Evolutionary conservation across 1,284 basidiomycete species (phyloP).

Genomic region (Naganishia sp.): DNA sequence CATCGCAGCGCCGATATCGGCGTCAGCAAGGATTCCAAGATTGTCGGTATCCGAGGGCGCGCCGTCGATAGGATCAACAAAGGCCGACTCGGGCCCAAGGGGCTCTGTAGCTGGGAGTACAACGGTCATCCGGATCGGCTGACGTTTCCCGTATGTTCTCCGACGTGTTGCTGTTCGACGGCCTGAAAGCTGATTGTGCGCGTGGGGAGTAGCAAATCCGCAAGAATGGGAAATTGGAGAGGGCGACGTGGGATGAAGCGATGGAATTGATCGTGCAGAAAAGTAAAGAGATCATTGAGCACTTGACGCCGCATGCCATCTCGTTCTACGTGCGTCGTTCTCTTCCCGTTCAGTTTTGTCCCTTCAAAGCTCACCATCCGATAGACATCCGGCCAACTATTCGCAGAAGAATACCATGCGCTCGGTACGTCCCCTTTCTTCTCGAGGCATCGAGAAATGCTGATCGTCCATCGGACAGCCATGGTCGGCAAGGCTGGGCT

Average conservation of each 20-base stretch:
- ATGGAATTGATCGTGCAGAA: slow-evolving; percentile 32
- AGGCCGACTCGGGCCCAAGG: slow-evolving; percentile 33
- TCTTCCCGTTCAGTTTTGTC: background rate
- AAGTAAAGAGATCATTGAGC: slow-evolving; percentile 30
- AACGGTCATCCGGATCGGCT: slow-evolving; percentile 31
- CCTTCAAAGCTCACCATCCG: too few species aligned
- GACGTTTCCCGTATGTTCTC: slow-evolving; percentile 21
- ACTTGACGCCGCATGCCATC: slow-evolving; percentile 32
- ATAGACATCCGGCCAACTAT: slow-evolving; percentile 32
- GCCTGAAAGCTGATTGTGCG: background rate
- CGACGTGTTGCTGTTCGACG: background rate
- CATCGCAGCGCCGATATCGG: slow-evolving; percentile 30
- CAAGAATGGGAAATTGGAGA: slow-evolving; percentile 30
- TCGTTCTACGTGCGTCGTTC: slow-evolving; percentile 27
- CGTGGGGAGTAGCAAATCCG: slow-evolving; percentile 24
- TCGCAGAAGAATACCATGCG: slow-evolving; percentile 33
- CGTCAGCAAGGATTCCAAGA: slow-evolving; percentile 33
- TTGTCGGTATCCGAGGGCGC: slow-evolving; percentile 33
- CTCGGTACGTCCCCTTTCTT: slow-evolving; percentile 6
- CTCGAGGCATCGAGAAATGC: background rate
- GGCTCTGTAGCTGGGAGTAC: slow-evolving; percentile 31
- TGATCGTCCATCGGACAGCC: background rate
- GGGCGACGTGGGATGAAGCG: slow-evolving; percentile 29
- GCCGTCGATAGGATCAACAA: slow-evolving; percentile 33
- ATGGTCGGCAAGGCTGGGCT: slow-evolving; percentile 33